Evolutionary conservation across 495 filamentous ascomycete genomes (phyloP).

Genomic region (Rhizodiscina lignyota): DNA sequence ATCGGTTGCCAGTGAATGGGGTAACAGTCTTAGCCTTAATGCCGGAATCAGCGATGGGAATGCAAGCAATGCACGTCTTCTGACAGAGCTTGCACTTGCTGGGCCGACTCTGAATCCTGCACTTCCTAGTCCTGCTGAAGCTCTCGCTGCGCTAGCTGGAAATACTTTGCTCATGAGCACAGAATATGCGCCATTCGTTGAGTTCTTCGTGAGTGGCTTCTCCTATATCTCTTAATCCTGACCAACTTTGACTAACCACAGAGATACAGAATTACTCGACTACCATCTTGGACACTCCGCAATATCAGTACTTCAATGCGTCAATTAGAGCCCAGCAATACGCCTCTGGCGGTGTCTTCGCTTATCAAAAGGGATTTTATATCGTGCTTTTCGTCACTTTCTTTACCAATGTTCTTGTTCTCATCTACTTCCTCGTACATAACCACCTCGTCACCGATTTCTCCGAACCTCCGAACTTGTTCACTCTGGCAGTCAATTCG

Average conservation of each 20-base stretch:
- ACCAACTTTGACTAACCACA: neutral
- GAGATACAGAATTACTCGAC: conserved; percentile 23
- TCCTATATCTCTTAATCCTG: neutral
- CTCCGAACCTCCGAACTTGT: conserved; percentile 58
- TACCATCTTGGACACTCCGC: conserved; percentile 19
- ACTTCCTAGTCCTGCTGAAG: conserved; percentile 48
- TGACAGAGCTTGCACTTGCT: conserved; percentile 34
- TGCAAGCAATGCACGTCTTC: conserved; percentile 43
- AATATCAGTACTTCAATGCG: conserved; percentile 37
- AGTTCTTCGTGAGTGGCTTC: conserved; percentile 29
- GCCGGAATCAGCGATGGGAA: conserved; percentile 40
- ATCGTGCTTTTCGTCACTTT: conserved; percentile 44
- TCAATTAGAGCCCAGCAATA: conserved; percentile 41
- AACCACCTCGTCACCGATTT: conserved; percentile 50
- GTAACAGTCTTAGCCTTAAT: conserved; percentile 36
- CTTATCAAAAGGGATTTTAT: conserved; percentile 47
- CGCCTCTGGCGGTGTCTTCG: conserved; percentile 35
- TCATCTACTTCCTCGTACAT: conserved; percentile 35
- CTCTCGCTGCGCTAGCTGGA: conserved; percentile 46
- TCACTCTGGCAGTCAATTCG: conserved; percentile 50
- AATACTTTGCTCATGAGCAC: conserved; percentile 42
- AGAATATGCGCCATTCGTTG: conserved; percentile 35
- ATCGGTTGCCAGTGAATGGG: conserved; percentile 41
- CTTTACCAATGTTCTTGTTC: conserved; percentile 40
- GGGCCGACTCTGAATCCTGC: conserved; percentile 16